These are phyloP conservation scores for Neohortaea acidophila DNA, from an alignment of 495 filamentous ascomycete species.

Conservation along the genomic window DNA sequence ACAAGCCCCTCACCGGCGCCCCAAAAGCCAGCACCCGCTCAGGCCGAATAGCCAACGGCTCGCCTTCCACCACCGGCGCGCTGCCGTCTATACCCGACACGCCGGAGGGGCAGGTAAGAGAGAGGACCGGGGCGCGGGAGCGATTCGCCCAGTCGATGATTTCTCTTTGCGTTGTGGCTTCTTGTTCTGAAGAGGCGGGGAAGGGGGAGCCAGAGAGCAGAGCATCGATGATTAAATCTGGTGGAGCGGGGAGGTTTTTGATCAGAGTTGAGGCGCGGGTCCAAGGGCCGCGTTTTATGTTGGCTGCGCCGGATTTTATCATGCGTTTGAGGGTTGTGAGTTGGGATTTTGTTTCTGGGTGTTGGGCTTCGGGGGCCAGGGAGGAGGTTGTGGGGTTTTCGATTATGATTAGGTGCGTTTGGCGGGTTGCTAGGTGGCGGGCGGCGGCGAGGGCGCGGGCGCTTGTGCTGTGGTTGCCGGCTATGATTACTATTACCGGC, in stretches of 20 bases:
- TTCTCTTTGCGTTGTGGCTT: conserved; percentile 49
- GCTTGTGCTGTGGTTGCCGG: conserved; percentile 77
- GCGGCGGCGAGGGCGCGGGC: conserved; percentile 71
- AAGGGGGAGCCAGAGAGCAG: conserved; percentile 71
- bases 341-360: conserved; percentile 26
- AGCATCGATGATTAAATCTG: conserved; percentile 78
- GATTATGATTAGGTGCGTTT: conserved; percentile 58
- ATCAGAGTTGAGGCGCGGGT: conserved; percentile 27
- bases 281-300: conserved; percentile 33
- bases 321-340: conserved; percentile 59
- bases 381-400: conserved; percentile 6
- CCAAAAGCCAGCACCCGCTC: conserved; percentile 68
- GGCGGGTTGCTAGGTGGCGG: conserved; percentile 69
- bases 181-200: conserved; percentile 24
- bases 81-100: conserved; percentile 64
- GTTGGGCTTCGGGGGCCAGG: conserved; percentile 3
- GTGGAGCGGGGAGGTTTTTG: conserved; percentile 41
- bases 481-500: conserved; percentile 63
- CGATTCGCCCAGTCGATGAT: conserved; percentile 77
- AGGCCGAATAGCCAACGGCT: conserved; percentile 55
- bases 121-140: conserved; percentile 58
- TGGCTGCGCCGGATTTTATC: conserved; percentile 59
- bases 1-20: conserved; percentile 66
- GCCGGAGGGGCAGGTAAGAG: conserved; percentile 76
- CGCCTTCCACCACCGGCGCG: conserved; percentile 45